Percentiles rank a stretch among this genome's conserved stretches.
phyloP scores from a whole-genome alignment of 176 grass and related monocot genomes.

The Ananas comosus region DNA sequence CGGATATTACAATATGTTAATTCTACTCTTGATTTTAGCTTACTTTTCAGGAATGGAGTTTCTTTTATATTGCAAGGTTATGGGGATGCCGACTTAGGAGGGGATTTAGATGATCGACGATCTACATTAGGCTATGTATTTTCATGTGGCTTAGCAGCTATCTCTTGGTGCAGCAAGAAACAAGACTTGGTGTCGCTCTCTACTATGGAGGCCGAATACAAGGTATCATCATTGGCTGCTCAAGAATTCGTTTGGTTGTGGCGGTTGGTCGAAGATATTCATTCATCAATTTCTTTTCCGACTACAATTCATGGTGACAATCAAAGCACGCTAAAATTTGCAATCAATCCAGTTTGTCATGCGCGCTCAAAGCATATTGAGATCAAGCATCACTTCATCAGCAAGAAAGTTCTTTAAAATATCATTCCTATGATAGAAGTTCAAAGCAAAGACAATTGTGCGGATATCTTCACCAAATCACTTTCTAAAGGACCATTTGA shows the following conservation, averaged over 20 bases:
- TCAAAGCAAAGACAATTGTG: background rate
- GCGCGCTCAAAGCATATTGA: too few relatives aligned
- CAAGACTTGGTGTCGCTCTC: constrained; percentile 5
- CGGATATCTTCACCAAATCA: background rate
- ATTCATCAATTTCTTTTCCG: background rate
- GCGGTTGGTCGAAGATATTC: background rate
- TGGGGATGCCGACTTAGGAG: background rate
- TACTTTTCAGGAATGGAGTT: constrained; percentile 4
- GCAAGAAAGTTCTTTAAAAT: background rate
- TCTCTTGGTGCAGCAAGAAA: background rate
- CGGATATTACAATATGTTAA: constrained; percentile 7
- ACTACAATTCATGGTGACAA: background rate
- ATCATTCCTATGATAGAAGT: background rate
- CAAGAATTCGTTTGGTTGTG: background rate
- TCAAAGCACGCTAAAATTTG: background rate
- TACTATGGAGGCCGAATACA: background rate
- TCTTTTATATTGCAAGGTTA: background rate
- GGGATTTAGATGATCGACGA: too few relatives aligned
- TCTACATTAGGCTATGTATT: background rate
- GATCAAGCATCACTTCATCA: constrained; percentile 12
- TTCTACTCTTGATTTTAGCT: background rate
- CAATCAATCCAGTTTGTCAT: background rate
- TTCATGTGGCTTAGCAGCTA: background rate
- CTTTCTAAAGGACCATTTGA: too few relatives aligned
- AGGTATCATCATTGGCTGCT: background rate